A percentile compares a stretch with the other conserved stretches of the same genome.
These are phyloP conservation scores for Primulina huaijiensis DNA, from an alignment of 257 asterid species.

Conservation along the genomic window DNA sequence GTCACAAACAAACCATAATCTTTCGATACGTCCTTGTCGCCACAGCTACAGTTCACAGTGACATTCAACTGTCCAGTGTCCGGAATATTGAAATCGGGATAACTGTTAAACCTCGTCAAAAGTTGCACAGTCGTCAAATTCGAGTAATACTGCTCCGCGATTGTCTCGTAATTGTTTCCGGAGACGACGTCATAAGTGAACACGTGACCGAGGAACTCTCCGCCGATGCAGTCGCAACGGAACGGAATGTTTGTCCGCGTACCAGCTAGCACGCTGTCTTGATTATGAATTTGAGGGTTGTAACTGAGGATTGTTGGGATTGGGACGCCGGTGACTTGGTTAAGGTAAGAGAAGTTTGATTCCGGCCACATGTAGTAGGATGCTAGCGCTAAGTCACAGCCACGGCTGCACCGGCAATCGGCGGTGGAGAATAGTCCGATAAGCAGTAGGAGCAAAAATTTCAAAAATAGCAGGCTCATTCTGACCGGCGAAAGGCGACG, in stretches of 20 bases:
- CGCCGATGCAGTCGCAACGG: conserved; percentile 58
- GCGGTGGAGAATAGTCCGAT: conserved; percentile 35
- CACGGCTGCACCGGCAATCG: conserved; percentile 47
- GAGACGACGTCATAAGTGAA: conserved; percentile 36
- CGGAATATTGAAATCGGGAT: conserved; percentile 47
- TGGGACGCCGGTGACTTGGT: conserved; percentile 23
- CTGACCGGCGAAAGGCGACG: neutral
- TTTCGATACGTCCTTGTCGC: conserved; percentile 41
- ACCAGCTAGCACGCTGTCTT: conserved; percentile 40
- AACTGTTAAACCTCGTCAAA: conserved; percentile 44
- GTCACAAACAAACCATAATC: conserved; percentile 76
- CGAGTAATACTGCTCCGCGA: conserved; percentile 45
- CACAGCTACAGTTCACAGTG: conserved; percentile 82
- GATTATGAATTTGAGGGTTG: conserved; percentile 49
- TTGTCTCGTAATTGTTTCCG: conserved; percentile 34
- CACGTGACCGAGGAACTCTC: conserved; percentile 47
- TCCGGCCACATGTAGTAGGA: conserved; percentile 49
- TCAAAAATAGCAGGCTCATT: too few species aligned
- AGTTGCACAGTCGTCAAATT: conserved; percentile 46
- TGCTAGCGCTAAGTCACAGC: conserved; percentile 68
- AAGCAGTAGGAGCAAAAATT: conserved; percentile 1
- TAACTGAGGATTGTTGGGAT: conserved; percentile 27
- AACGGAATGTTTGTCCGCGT: conserved; percentile 59
- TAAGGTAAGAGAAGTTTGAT: conserved; percentile 32
- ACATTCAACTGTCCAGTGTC: conserved; percentile 44